These are phyloP conservation scores for Paecilomyces sp. DNA, from an alignment of 2,329 filamentous ascomycete species.

Conservation along the genomic window DNA sequence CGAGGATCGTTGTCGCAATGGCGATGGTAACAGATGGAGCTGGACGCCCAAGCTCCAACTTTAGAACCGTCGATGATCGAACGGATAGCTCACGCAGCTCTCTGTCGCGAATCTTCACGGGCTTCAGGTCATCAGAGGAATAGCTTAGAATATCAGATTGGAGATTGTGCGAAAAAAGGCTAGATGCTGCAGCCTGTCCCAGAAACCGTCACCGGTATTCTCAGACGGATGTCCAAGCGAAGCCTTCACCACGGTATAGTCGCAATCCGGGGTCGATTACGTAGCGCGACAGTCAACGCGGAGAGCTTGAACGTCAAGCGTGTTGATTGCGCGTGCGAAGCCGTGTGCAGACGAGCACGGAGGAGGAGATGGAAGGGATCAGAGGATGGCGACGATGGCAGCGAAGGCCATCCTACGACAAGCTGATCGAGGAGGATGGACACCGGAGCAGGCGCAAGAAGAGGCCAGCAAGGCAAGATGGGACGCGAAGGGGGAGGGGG, in stretches of 20 bases:
- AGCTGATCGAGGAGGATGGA: background rate
- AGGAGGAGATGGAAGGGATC: background rate
- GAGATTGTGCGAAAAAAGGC: background rate
- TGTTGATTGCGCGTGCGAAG: background rate
- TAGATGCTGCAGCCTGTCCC: background rate
- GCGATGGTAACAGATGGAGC: background rate
- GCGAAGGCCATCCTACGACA: background rate
- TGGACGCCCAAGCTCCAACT: background rate
- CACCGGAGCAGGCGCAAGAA: background rate
- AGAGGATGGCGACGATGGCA: background rate
- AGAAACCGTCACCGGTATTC: background rate
- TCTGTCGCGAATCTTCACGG: background rate
- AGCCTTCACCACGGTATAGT: background rate
- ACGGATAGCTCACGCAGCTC: background rate
- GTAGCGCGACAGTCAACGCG: background rate
- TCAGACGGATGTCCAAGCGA: background rate
- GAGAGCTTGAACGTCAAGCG: background rate
- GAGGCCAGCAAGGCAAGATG: background rate
- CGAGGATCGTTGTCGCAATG: background rate
- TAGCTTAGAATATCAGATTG: background rate
- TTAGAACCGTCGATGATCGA: background rate
- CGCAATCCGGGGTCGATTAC: background rate
- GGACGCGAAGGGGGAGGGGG: background rate
- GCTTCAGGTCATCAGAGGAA: slow-evolving; percentile 1
- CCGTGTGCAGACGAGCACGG: background rate